Evolutionary conservation across 2,329 filamentous ascomycete species (phyloP).

Genomic region (Aaosphaeria arxii): DNA sequence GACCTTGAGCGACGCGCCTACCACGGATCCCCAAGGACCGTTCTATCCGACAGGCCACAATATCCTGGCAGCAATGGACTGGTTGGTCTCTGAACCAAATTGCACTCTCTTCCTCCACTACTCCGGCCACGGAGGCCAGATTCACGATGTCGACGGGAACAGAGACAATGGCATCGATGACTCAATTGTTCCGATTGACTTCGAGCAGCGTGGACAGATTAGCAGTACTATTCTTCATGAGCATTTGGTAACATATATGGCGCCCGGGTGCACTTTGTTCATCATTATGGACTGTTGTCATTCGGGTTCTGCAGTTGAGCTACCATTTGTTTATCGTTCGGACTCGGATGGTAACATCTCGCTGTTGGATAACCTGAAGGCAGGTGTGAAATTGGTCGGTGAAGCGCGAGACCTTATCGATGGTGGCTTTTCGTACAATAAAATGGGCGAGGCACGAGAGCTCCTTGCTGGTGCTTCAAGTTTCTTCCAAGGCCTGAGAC

Average conservation of each 20-base stretch:
- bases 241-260: slow-evolving; percentile 51
- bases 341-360: slow-evolving; percentile 57
- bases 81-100: slow-evolving; percentile 54
- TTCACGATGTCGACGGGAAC: slow-evolving; percentile 45
- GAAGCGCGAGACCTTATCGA: slow-evolving; percentile 51
- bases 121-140: slow-evolving; percentile 58
- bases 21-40: slow-evolving; percentile 24
- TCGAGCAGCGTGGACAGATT: slow-evolving; percentile 52
- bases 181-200: slow-evolving; percentile 55
- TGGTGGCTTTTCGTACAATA: slow-evolving; percentile 50
- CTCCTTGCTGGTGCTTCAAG: slow-evolving; percentile 52
- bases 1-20: slow-evolving; percentile 41
- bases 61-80: slow-evolving; percentile 54
- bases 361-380: slow-evolving; percentile 54
- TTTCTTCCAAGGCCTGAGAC: slow-evolving; percentile 54
- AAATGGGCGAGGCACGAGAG: slow-evolving; percentile 50
- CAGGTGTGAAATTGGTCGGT: slow-evolving; percentile 49
- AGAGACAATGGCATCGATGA: slow-evolving; percentile 40
- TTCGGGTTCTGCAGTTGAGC: slow-evolving; percentile 57
- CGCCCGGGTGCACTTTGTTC: slow-evolving; percentile 51
- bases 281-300: slow-evolving; percentile 63
- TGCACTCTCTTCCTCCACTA: slow-evolving; percentile 57
- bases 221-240: slow-evolving; percentile 52
- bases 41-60: slow-evolving; percentile 43
- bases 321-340: slow-evolving; percentile 57